Base-by-base conservation (phyloP, 2,329 filamentous ascomycete species). In the Cryphonectria nitschkei region DNA sequence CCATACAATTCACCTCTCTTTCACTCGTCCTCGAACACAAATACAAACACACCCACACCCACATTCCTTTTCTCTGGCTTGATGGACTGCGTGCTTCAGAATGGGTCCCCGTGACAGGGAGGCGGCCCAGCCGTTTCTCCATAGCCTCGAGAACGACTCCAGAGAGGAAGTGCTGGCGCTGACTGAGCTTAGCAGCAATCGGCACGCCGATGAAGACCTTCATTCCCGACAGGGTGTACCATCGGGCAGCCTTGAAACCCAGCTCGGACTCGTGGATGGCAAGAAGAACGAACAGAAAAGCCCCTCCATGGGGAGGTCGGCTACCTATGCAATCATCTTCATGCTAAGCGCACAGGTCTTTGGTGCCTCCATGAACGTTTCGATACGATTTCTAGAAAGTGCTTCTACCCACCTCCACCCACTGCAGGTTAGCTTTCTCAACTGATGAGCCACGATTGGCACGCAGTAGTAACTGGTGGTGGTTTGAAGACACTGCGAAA, bases 261-360 rank as follows among this genome's bases (percentile, higher is more conserved):
- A 65, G 34, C 9, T 19, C 2, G 32, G n/a, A 19, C 46, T 4
- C 8, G 26, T 13, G 52, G 61, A 65, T 2, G 37, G n/a, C 26
- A 34, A 22, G 50, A 2, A 8, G 7, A 13, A 46, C 37, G 14
- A 32, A 11, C 34, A 64, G n/a, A 65, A 64, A 19, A 11, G 37
- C 2, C 34, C 16, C 2, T 34, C 61, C 26, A 26, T 19, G 6
- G 58, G 37, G 52, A 54, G 52, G 14, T 41, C 67, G 19, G 61
- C 61, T 16, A 64, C 67, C 32, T 58, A 65, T 22, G 68, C 61
- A 39, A 65, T 69, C 29, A 8, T 37, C 37, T 69, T 65, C 50
- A 69, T 69, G 61, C 52, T 69, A 26, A 50, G 68, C 50, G 61
- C 68, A 2, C 68, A 69, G 39, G n/a, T 65, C 50, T 69, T 69